Evolutionary conservation across 306 rosid genomes (phyloP), one percentile per base, ranked within the genome.

Genomic region (Glycine latifolia): DNA sequence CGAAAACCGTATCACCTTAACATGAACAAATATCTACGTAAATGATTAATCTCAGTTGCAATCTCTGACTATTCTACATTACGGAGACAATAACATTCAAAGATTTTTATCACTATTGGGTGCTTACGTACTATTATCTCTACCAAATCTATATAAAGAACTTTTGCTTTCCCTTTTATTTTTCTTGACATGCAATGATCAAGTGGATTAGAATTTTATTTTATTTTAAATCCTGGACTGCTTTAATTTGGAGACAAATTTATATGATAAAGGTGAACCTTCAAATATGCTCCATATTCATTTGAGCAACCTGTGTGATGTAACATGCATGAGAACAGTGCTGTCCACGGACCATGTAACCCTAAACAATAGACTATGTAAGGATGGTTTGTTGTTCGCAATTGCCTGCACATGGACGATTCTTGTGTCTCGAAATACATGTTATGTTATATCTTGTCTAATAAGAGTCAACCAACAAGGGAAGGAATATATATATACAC

Each of bases 291-390:
- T 73, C 15, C 17, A 39, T 33, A 31, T 17, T 61, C 73, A 13
- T 26, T 67, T 67, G 12, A 50, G 46, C 48, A 63, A 37, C 66
- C 11, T 50, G 47, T 11, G 13, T 44, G 79, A 75, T 41, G 75
- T 37, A 63, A 39, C 33, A 73, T 16, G 35, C 33, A 73, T 16
- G 35, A 56, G 49, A 52, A 11, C 43, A 39, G 20, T 68, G 58
- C 35, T 75, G 41, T 53, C 62, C 58, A 17, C 53, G 12, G 16
- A 76, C 20, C 10, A 71, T 15, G 79, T 82, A 61, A 79, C 77
- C 47, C 85, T 88, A 85, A 48, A 66, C 73, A 76, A 78, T 8
- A 59, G 58, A 12, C 62, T 59, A 70, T 44, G 47, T 59, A 83
- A 71, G 52, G 75, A 53, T 55, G 44, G 70, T 47, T 8, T 53